Base-by-base conservation (phyloP, 2,329 filamentous ascomycete genomes). In the Rhinocladiella similis region DNA sequence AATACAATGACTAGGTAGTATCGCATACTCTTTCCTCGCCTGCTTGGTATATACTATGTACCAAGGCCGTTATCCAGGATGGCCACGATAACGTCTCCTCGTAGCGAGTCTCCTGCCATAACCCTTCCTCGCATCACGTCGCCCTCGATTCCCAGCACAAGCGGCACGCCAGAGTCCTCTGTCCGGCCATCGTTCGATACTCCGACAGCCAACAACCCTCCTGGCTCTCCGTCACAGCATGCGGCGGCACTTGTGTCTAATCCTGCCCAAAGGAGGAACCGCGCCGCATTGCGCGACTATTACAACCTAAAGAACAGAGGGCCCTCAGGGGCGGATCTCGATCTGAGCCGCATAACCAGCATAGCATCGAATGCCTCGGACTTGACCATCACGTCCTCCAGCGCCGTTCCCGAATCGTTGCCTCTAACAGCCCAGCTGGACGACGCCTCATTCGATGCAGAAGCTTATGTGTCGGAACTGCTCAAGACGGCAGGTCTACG, bases 251-350 rank as follows among this genome's bases (percentile, higher is more conserved):
- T 38, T 67, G 67, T 19, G 79, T 81, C 58, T 79, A 87, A 61
- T 94, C 94, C 75, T 88, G 91, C 64, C 47, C 66, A 70, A 18
- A 80, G 83, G 54, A 81, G 88, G 60, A 96, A 96, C 75, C 89
- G 93, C 63, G 85, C 88, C 54, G 93, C 93, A 5, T 82, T 97
- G 18, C 88, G 94, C 66, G 91, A 97, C 69, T 97, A 96, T 79
- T 97, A 97, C 76, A 94, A 94, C 69, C 82, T 97, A 48, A 87
- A 86, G 63, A 71, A 79, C 2, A 69, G 73, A 66, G 66, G 72
- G 51, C 49, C 58, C 53, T 33, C 56, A 13, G 52, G 43, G 27
- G 55, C 35, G 19, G 57, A 60, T 46, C 47, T 45, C 27, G 46
- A 54, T 16, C 57, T 63, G 66, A 69, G 50, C 53, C 73, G 67